Evolutionary conservation across 768 basidiomycete genomes (phyloP).

Genomic region (Imleria badia): DNA sequence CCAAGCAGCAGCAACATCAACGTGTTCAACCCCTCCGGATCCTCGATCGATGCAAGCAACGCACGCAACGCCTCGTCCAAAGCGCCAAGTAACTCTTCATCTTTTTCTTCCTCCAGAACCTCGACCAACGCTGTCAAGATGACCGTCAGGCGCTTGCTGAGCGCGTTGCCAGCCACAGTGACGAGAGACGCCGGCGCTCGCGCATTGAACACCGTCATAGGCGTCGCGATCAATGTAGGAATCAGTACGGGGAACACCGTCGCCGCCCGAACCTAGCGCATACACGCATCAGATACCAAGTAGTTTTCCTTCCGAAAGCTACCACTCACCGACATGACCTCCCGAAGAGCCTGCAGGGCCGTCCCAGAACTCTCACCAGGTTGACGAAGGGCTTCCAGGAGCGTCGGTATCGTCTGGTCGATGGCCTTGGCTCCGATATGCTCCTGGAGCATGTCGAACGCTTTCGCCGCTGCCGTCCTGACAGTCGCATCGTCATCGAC

Average conservation of each 20-base stretch:
- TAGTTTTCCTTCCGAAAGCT: background rate
- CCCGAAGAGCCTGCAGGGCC: slow-evolving; percentile 86
- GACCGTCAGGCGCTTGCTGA: slow-evolving; percentile 78
- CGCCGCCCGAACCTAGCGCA: slow-evolving; percentile 76
- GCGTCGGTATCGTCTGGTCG: slow-evolving; percentile 93
- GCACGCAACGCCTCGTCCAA: slow-evolving; percentile 75
- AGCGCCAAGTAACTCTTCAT: slow-evolving; percentile 69
- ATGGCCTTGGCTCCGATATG: slow-evolving; percentile 88
- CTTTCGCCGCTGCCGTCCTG: slow-evolving; percentile 83
- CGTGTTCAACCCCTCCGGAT: slow-evolving; percentile 85
- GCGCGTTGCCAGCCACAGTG: slow-evolving; percentile 87
- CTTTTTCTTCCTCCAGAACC: slow-evolving; percentile 64
- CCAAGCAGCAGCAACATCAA: slow-evolving; percentile 86
- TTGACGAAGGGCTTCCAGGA: slow-evolving; percentile 89
- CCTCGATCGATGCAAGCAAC: slow-evolving; percentile 74
- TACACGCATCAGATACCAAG: background rate
- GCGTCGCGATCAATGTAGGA: slow-evolving; percentile 85
- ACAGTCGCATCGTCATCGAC: slow-evolving; percentile 89
- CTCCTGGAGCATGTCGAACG: slow-evolving; percentile 92
- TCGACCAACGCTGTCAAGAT: slow-evolving; percentile 81
- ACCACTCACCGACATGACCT: slow-evolving; percentile 84
- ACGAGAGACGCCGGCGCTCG: slow-evolving; percentile 88
- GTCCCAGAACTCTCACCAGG: slow-evolving; percentile 95
- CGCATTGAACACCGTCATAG: slow-evolving; percentile 95
- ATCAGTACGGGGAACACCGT: slow-evolving; percentile 98